phyloP scores from a whole-genome alignment of 805 yeast species.

The Candida yuanshanica region DNA sequence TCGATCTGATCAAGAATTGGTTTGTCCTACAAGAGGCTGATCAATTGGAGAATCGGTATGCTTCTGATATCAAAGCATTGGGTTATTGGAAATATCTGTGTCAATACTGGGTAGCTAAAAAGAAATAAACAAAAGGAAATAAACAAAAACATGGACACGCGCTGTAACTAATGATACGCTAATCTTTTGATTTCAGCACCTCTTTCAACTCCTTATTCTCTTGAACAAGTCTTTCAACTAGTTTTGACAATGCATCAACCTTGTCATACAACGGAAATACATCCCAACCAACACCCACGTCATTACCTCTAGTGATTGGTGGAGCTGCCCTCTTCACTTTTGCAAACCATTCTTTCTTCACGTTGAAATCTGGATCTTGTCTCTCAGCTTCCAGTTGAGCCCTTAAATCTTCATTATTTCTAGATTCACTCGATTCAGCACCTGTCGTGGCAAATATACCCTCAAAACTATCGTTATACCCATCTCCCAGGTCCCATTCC shows the following conservation, averaged over 20 bases:
- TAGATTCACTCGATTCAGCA: slow-evolving; percentile 20
- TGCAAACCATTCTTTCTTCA: slow-evolving; percentile 45
- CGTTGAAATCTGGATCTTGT: slow-evolving; percentile 64
- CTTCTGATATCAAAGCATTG: slow-evolving; percentile 42
- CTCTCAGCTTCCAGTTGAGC: slow-evolving; percentile 58
- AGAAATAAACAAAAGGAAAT: slow-evolving; percentile 9
- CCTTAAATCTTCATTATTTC: slow-evolving; percentile 34
- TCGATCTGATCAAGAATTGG: slow-evolving; percentile 42
- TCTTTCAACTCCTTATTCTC: slow-evolving; percentile 18
- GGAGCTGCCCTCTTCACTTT: slow-evolving; percentile 48
- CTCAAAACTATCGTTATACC: slow-evolving; percentile 40
- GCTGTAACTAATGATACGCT: not conserved
- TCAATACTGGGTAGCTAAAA: slow-evolving; percentile 62
- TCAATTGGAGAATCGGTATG: slow-evolving; percentile 44
- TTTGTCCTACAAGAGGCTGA: slow-evolving; percentile 43
- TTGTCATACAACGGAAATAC: slow-evolving; percentile 47
- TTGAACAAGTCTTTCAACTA: slow-evolving; percentile 15
- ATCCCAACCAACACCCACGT: slow-evolving; percentile 60
- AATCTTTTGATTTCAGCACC: not conserved
- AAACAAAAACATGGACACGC: not conserved
- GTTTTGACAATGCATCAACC: slow-evolving; percentile 32
- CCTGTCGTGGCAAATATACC: slow-evolving; percentile 25
- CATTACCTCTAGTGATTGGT: slow-evolving; percentile 51
- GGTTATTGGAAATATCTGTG: slow-evolving; percentile 56
- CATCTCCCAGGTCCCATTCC: slow-evolving; percentile 83